Base-by-base conservation (phyloP, 257 asterid genomes). In the Plantago major region DNA sequence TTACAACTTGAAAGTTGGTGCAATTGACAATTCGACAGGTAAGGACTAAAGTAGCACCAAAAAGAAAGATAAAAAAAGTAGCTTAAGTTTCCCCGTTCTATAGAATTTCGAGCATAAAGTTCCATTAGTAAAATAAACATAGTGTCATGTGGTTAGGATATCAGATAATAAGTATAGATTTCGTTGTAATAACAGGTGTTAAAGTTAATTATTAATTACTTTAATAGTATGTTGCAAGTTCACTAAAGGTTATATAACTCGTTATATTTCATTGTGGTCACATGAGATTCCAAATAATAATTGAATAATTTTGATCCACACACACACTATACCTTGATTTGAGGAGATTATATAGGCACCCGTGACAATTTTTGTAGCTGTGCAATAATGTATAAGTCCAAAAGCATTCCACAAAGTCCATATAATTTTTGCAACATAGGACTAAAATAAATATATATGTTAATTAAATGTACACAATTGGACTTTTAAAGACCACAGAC, bases 341-440 rank as follows among this genome's bases (percentile, higher is more conserved):
- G 59, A 33, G 40, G 40, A 33, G 40, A 55, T 66, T 81, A 74
- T 80, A 74, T 78, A 58, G 81, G 74, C 63, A 71, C 77, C 49
- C 62, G 75, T 68, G 76, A 73, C 69, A 73, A 46, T 43, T 30
- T 60, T 51, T 67, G 70, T 67, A 68, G 42, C 68, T 73, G 63
- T 43, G 16, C 46, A 57, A 33, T 33, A 33, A 33, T 72, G 14
- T 49, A 62, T 62, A 67, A 50, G 54, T 73, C 63, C 16, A 61
- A 62, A 64, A 66, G 55, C 54, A 62, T 18, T 10, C 45, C 10
- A 28, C 55, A 16, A 48, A 59, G 22, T 14, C 57, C 40, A 33
- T 33, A 33, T 22, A 22, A 22, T 22, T 33, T 33, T 33, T 33
- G 71, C 60, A 42, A 55, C 50, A 18, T 26, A 58, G 38, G 46